Percentiles rank a stretch among this genome's conserved stretches.
Evolutionary conservation across 306 rosid genomes (phyloP).

Genomic region (Alnus glutinosa): DNA sequence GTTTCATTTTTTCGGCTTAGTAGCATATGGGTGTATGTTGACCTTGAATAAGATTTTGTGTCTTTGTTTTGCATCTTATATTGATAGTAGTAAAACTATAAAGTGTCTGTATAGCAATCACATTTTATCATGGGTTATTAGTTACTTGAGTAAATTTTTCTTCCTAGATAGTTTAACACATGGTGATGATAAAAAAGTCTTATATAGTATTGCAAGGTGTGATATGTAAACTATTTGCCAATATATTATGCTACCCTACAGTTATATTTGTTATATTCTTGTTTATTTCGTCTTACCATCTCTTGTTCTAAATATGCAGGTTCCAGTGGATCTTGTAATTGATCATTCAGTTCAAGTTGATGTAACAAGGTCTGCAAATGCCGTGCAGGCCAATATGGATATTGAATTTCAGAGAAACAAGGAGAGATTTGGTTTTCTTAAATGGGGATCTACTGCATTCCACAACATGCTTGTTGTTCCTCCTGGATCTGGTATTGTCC

Average conservation of each 20-base stretch:
- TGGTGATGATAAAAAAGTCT: conserved; percentile 7
- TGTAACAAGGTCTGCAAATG: conserved; percentile 75
- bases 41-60: conserved; percentile 14
- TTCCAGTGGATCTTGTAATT: conserved; percentile 93
- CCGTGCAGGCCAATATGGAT: conserved; percentile 93
- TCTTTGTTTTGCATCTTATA: background rate
- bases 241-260: background rate
- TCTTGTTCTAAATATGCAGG: conserved; percentile 42
- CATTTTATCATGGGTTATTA: background rate
- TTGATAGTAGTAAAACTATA: background rate
- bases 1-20: conserved; percentile 12
- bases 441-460: conserved; percentile 95
- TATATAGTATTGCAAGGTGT: background rate
- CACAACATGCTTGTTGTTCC: conserved; percentile 92
- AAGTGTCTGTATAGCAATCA: background rate
- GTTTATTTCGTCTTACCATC: conserved; percentile 19
- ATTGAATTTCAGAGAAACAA: conserved; percentile 83
- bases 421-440: conserved; percentile 93
- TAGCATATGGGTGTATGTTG: background rate
- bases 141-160: background rate
- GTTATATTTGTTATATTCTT: conserved; percentile 4
- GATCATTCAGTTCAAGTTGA: conserved; percentile 98
- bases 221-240: conserved; percentile 13
- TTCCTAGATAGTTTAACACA: background rate
- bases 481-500: conserved; percentile 94